phyloP scores from a whole-genome alignment of 768 basidiomycete genomes.

The Pisolithus sp. region DNA sequence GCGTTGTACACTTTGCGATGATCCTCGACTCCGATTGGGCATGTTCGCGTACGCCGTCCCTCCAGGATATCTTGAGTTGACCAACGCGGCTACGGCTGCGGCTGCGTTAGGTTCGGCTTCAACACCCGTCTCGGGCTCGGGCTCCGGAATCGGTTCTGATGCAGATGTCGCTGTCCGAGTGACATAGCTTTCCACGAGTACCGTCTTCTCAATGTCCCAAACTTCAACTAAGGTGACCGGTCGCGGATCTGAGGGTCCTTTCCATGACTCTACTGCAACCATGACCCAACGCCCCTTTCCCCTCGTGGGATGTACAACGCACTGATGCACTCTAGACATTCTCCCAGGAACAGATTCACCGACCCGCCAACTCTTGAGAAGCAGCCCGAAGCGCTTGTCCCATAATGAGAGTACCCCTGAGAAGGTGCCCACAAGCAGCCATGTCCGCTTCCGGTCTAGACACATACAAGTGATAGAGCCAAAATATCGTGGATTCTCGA shows the following conservation, averaged over 20 bases:
- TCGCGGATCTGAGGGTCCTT: slow-evolving; percentile 31
- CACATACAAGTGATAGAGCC: slow-evolving; percentile 86
- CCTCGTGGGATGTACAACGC: slow-evolving; percentile 76
- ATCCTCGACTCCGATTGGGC: slow-evolving; percentile 21
- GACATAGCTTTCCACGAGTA: slow-evolving; percentile 74
- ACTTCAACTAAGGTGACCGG: slow-evolving; percentile 65
- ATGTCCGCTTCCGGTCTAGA: slow-evolving; percentile 75
- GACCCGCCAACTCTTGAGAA: slow-evolving; percentile 83
- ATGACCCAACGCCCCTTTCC: slow-evolving; percentile 89
- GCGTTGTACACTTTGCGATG: slow-evolving; percentile 30
- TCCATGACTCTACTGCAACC: slow-evolving; percentile 63
- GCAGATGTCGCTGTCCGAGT: slow-evolving; percentile 42
- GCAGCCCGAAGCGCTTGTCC: slow-evolving; percentile 91
- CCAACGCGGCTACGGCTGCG: slow-evolving; percentile 71
- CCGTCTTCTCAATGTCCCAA: slow-evolving; percentile 85
- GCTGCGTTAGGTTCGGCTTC: slow-evolving; percentile 63
- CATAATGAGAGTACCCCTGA: slow-evolving; percentile 83
- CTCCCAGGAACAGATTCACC: slow-evolving; percentile 48
- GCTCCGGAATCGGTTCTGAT: slow-evolving; percentile 47
- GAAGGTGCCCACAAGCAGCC: slow-evolving; percentile 86
- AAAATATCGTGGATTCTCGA: slow-evolving; percentile 80
- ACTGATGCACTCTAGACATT: slow-evolving; percentile 61
- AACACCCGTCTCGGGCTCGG: slow-evolving; percentile 42
- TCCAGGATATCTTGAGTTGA: slow-evolving; percentile 56
- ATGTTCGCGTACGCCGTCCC: slow-evolving; percentile 20